Conservation (phyloP, 1,284 basidiomycete species). For the Tetrapyrgos nigripes region DNA sequence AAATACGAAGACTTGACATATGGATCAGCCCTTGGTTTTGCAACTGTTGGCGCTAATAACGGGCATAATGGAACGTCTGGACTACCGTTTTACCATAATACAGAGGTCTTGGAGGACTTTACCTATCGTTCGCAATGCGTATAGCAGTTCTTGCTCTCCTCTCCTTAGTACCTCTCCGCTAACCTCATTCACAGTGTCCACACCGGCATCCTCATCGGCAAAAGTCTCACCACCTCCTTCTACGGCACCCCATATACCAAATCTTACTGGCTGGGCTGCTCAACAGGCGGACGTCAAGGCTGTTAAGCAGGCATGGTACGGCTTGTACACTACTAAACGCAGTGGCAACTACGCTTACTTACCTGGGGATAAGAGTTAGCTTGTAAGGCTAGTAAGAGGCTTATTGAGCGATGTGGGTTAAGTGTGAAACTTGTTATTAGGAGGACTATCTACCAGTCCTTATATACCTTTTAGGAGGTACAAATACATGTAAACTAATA, state of each 20-base stretch:
- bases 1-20: conserved; percentile 12
- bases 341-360: too few species aligned
- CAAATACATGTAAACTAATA: too few species aligned
- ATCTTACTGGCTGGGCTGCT: conserved; percentile 27
- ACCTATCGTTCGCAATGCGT: conserved; percentile 17
- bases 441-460: too few species aligned
- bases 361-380: too few species aligned
- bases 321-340: too few species aligned
- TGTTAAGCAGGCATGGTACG: too few species aligned
- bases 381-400: too few species aligned
- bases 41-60: conserved; percentile 17
- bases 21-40: conserved; percentile 11
- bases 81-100: conserved; percentile 6
- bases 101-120: conserved; percentile 15
- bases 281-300: conserved; percentile 26
- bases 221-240: conserved; percentile 18
- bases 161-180: not conserved
- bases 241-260: conserved; percentile 17
- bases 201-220: conserved; percentile 19
- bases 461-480: too few species aligned
- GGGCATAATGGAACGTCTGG: conserved; percentile 17
- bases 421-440: too few species aligned
- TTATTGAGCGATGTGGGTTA: too few species aligned
- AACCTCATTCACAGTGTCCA: conserved; percentile 8
- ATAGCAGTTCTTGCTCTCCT: not conserved